These are phyloP conservation scores for Scheffersomyces insectosa DNA, from an alignment of 1,139 yeast genomes.

Conservation along the genomic window DNA sequence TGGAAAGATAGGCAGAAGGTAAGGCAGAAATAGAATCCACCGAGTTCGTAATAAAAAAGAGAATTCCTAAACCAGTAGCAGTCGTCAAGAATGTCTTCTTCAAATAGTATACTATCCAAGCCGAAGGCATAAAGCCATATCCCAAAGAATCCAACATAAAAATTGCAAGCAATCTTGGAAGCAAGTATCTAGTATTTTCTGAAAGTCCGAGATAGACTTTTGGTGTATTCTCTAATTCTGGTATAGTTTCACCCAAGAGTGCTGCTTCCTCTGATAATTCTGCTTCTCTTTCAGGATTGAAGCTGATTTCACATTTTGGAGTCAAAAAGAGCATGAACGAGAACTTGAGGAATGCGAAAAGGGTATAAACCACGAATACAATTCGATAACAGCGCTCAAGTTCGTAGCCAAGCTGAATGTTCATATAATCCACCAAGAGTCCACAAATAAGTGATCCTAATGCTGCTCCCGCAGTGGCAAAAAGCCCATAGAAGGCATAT, in stretches of 20 bases:
- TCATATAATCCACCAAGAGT: slow-evolving; percentile 47
- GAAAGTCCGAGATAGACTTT: slow-evolving; percentile 27
- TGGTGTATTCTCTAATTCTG: slow-evolving; percentile 2
- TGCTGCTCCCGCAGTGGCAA: slow-evolving; percentile 76
- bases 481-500: slow-evolving; percentile 68
- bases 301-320: slow-evolving; percentile 50
- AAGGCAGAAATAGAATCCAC: slow-evolving; percentile 63
- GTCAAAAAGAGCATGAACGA: slow-evolving; percentile 55
- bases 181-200: slow-evolving; percentile 28
- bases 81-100: slow-evolving; percentile 38
- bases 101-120: slow-evolving; percentile 87
- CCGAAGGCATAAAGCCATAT: slow-evolving; percentile 81
- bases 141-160: slow-evolving; percentile 83
- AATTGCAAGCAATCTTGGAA: slow-evolving; percentile 46
- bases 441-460: slow-evolving; percentile 74
- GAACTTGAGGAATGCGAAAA: slow-evolving; percentile 57
- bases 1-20: slow-evolving; percentile 71
- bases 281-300: slow-evolving; percentile 5
- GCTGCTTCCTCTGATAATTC: slow-evolving; percentile 9
- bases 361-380: slow-evolving; percentile 59
- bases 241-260: neutral
- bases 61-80: slow-evolving; percentile 47
- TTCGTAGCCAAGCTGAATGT: slow-evolving; percentile 30
- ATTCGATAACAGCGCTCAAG: slow-evolving; percentile 51
- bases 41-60: slow-evolving; percentile 63